These are phyloP conservation scores for Geotrichum carabidarum DNA, from an alignment of 1,139 yeast species.

Conservation along the genomic window DNA sequence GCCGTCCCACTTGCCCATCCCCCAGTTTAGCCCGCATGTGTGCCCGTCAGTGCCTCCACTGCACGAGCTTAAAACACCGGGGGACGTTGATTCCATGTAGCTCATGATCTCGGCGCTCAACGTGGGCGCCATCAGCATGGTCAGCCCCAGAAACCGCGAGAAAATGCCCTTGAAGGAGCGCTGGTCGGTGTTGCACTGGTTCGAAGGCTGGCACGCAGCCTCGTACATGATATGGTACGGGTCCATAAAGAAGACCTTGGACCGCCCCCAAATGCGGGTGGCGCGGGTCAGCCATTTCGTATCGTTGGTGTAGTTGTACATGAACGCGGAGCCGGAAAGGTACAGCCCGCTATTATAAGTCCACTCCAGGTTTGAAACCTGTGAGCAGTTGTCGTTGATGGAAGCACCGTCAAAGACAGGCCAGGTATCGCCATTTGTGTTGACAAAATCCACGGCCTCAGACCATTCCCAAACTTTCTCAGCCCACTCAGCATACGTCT, in stretches of 20 bases:
- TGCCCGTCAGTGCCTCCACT: conserved; percentile 83
- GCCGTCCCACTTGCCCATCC: conserved; percentile 64
- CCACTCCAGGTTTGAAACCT: conserved; percentile 65
- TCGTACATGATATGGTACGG: conserved; percentile 62
- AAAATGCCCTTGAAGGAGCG: conserved; percentile 83
- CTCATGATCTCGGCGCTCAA: conserved; percentile 50
- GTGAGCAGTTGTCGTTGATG: conserved; percentile 56
- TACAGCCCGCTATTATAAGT: conserved; percentile 81
- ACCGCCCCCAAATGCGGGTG: conserved; percentile 40
- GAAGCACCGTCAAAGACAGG: conserved; percentile 72
- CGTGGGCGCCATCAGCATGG: conserved; percentile 67
- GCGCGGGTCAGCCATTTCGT: conserved; percentile 62
- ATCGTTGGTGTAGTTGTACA: conserved; percentile 69
- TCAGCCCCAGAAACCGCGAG: conserved; percentile 67
- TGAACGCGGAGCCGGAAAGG: conserved; percentile 74
- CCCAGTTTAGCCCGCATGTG: conserved; percentile 88
- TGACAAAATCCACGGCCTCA: conserved; percentile 53
- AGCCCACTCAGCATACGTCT: conserved; percentile 74
- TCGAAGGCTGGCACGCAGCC: conserved; percentile 66
- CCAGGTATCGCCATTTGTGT: conserved; percentile 40
- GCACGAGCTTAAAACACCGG: conserved; percentile 78
- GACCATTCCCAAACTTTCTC: conserved; percentile 82
- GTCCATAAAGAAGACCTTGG: conserved; percentile 55
- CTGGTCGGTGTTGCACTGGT: conserved; percentile 77
- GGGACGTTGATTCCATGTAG: conserved; percentile 58